Evolutionary conservation across 1,139 yeast species (phyloP).

Genomic region (Pneumocystis murina): DNA sequence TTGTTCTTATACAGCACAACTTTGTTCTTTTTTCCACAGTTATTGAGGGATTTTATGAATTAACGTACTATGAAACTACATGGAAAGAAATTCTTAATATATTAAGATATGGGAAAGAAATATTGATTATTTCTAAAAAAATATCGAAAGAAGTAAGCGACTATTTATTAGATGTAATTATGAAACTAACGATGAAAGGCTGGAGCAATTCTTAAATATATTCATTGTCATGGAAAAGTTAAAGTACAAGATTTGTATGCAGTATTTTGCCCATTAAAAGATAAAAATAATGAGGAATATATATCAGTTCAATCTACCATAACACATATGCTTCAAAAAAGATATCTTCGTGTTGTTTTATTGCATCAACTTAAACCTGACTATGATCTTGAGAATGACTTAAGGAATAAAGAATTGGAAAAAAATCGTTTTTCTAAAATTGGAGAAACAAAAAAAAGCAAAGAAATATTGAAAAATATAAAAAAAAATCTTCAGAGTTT

Average conservation of each 20-base stretch:
- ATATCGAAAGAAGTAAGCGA: neutral
- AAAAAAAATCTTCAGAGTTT: neutral
- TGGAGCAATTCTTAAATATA: slow-evolving; percentile 61
- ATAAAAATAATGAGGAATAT: neutral
- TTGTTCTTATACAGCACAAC: slow-evolving; percentile 28
- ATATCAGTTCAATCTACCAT: neutral
- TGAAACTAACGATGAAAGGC: slow-evolving; percentile 17
- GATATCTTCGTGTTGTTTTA: slow-evolving; percentile 1
- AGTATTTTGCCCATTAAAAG: neutral
- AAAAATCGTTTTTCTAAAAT: neutral
- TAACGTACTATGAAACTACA: slow-evolving; percentile 9
- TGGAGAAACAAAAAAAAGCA: neutral
- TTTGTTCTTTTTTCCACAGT: slow-evolving; percentile 23
- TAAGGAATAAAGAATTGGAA: neutral
- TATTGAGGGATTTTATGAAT: slow-evolving; percentile 5
- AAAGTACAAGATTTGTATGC: neutral
- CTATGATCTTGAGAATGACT: neutral
- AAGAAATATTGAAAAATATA: neutral
- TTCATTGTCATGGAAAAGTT: slow-evolving; percentile 43
- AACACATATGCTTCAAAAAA: neutral
- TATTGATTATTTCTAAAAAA: slow-evolving; percentile 6
- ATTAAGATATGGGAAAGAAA: slow-evolving; percentile 6
- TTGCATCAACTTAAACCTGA: slow-evolving; percentile 4
- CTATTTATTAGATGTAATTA: neutral
- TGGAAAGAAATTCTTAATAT: slow-evolving; percentile 7